These are phyloP conservation scores for Tricholoma sp. DNA, from an alignment of 768 basidiomycete genomes.

Conservation along the genomic window DNA sequence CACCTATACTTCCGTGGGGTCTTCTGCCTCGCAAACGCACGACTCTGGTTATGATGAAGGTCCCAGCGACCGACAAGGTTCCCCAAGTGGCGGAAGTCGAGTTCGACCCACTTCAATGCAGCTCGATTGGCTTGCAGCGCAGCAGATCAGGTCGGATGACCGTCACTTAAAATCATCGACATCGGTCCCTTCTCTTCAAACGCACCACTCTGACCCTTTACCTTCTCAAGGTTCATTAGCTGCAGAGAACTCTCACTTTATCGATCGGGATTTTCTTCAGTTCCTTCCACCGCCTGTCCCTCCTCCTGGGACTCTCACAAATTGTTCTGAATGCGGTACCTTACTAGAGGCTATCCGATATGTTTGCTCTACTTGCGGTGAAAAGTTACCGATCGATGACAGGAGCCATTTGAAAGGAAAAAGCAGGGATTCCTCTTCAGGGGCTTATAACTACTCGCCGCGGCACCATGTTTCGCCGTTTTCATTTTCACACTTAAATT, in stretches of 20 bases:
- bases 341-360: conserved; percentile 82
- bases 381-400: conserved; percentile 48
- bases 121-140: conserved; percentile 57
- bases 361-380: conserved; percentile 84
- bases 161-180: conserved; percentile 14
- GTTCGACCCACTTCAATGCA: conserved; percentile 65
- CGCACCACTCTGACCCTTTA: conserved; percentile 24
- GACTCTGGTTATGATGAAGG: conserved; percentile 53
- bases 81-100: conserved; percentile 18
- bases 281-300: conserved; percentile 43
- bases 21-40: conserved; percentile 46
- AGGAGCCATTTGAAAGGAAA: conserved; percentile 42
- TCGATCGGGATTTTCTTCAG: conserved; percentile 46
- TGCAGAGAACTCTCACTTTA: conserved; percentile 4
- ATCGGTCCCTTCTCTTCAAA: conserved; percentile 21
- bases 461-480: conserved; percentile 24
- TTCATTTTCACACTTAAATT: conserved; percentile 17
- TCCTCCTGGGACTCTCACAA: conserved; percentile 60
- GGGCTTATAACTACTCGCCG: conserved; percentile 26
- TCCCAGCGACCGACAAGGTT: conserved; percentile 20
- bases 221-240: conserved; percentile 11
- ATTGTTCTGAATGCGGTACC: conserved; percentile 78
- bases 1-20: conserved; percentile 52
- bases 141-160: conserved; percentile 36
- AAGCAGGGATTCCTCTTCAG: conserved; percentile 30